Conservation (phyloP, 169 alveolate genomes). For the Neospora caninum region DNA sequence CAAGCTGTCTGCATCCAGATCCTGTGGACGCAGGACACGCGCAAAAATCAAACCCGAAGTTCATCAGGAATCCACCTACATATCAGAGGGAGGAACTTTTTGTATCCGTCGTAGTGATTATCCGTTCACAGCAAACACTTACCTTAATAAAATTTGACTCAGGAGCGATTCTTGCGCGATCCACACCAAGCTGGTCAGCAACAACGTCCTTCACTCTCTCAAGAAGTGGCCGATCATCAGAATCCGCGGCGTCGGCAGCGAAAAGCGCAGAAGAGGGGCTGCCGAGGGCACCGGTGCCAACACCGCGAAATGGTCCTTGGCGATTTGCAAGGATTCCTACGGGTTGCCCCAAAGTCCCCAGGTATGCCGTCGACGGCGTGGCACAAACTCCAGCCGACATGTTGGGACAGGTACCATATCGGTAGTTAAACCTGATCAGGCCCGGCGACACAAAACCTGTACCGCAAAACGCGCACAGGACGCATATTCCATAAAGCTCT, state of each 20-base stretch:
- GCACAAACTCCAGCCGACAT: not conserved
- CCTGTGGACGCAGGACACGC: conserved; percentile 68
- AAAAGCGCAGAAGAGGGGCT: not conserved
- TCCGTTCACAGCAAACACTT: too few species aligned
- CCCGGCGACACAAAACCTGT: conserved; percentile 20
- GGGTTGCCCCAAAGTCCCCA: not conserved
- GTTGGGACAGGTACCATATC: conserved; percentile 14
- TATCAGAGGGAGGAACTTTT: too few species aligned
- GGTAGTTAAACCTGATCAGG: conserved; percentile 28
- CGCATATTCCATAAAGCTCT: not conserved
- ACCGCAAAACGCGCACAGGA: not conserved
- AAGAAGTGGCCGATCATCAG: conserved; percentile 30
- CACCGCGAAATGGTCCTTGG: not conserved
- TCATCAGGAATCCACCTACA: too few species aligned
- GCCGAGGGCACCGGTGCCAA: not conserved
- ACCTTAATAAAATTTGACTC: conserved; percentile 45
- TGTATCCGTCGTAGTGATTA: too few species aligned
- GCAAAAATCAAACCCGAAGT: not conserved
- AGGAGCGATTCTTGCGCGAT: not conserved
- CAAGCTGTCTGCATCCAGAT: conserved; percentile 85
- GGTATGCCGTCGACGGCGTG: not conserved
- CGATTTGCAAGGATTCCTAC: not conserved
- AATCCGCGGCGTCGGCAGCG: conserved; percentile 24
- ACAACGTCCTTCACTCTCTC: conserved; percentile 58
- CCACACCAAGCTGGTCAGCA: conserved; percentile 58